Percentiles rank a stretch among this genome's conserved stretches.
These are phyloP conservation scores for Saccharomycopsis phalli DNA, from an alignment of 1,139 yeast species.

Conservation along the genomic window DNA sequence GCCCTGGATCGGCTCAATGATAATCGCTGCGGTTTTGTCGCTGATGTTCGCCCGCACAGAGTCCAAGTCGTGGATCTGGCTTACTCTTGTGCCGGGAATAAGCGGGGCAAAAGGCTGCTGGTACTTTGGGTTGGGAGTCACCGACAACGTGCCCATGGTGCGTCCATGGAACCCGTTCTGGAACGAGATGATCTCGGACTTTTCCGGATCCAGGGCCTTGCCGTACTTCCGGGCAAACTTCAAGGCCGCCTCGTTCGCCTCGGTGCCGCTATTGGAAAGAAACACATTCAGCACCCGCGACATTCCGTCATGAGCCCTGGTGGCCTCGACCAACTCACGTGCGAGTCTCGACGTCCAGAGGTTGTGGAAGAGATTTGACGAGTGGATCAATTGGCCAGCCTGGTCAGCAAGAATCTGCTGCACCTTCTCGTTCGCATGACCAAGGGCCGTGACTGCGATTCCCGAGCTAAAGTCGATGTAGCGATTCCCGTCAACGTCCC, in stretches of 20 bases:
- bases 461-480: conserved; percentile 93
- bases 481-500: conserved; percentile 69
- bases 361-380: conserved; percentile 80
- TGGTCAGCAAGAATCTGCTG: conserved; percentile 66
- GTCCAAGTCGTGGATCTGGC: conserved; percentile 49
- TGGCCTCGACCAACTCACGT: conserved; percentile 57
- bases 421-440: conserved; percentile 73
- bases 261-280: conserved; percentile 88
- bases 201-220: conserved; percentile 42
- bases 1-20: conserved; percentile 95
- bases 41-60: conserved; percentile 47
- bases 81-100: conserved; percentile 71
- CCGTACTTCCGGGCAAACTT: conserved; percentile 92
- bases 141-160: conserved; percentile 85
- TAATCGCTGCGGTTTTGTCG: conserved; percentile 82
- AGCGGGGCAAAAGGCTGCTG: conserved; percentile 86
- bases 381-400: conserved; percentile 64
- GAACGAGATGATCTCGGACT: conserved; percentile 76
- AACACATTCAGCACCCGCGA: conserved; percentile 74
- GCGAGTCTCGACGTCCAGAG: conserved; percentile 77
- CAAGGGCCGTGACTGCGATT: conserved; percentile 91
- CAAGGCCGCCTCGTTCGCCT: conserved; percentile 95
- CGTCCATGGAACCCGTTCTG: conserved; percentile 90
- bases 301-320: conserved; percentile 71
- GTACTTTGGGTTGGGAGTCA: conserved; percentile 87